phyloP scores from a whole-genome alignment of 768 basidiomycete species.

The Lentinula lateritia region DNA sequence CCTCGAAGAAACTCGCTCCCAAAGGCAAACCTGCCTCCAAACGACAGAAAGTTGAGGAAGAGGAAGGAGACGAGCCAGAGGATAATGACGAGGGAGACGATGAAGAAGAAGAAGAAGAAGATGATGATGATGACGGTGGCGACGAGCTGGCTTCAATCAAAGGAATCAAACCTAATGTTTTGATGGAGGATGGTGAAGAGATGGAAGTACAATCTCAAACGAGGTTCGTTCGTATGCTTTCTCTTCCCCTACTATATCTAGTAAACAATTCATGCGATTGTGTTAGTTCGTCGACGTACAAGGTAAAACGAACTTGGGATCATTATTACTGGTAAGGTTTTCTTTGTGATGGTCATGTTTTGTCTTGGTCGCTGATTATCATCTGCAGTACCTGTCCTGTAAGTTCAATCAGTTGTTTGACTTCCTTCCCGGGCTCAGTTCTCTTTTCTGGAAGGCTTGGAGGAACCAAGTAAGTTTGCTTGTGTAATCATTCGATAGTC shows the following conservation, averaged over 20 bases:
- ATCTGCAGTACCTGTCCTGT: constrained; percentile 26
- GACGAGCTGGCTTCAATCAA: constrained; percentile 49
- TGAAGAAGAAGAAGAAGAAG: background rate
- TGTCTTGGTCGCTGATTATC: constrained; percentile 1
- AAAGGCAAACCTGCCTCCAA: constrained; percentile 1
- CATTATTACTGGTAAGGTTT: constrained; percentile 34
- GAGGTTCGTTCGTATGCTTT: constrained; percentile 18
- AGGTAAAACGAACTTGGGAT: constrained; percentile 30
- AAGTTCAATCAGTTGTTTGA: constrained; percentile 4
- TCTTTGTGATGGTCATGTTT: background rate
- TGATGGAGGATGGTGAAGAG: constrained; percentile 42
- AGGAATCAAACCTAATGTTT: constrained; percentile 44
- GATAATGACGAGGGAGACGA: background rate
- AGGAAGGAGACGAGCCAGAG: background rate
- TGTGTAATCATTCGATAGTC: background rate
- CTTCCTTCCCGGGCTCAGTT: background rate
- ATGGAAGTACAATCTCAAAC: constrained; percentile 37
- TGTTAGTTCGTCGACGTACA: constrained; percentile 13
- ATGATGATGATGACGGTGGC: background rate
- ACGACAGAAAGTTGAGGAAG: background rate
- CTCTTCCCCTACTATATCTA: background rate
- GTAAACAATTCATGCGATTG: background rate
- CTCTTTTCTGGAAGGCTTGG: constrained; percentile 20
- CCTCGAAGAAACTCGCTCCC: background rate
- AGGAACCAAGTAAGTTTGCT: constrained; percentile 21